Percentiles rank a stretch among this genome's conserved stretches.
Evolutionary conservation across 768 basidiomycete species (phyloP).

Genomic region (Naganishia vaughanmartiniae): DNA sequence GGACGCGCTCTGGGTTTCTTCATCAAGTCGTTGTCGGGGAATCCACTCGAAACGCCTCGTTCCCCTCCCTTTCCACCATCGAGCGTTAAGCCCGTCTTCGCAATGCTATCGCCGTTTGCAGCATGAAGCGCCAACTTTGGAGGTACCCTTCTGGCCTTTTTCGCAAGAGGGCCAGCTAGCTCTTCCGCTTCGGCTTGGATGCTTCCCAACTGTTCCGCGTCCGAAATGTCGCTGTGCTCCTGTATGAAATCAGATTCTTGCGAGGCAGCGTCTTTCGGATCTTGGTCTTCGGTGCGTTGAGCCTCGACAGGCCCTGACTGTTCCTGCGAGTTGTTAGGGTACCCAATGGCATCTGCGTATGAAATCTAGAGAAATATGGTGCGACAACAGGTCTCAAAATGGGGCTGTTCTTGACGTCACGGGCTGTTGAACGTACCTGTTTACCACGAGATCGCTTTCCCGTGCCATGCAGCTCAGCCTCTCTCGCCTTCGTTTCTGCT

Average conservation of each 20-base stretch:
- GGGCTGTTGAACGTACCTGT: slow-evolving; percentile 6
- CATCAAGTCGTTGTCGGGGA: not conserved
- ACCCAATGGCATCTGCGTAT: not conserved
- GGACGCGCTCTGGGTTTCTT: slow-evolving; percentile 2
- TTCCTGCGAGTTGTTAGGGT: not conserved
- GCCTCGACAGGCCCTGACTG: not conserved
- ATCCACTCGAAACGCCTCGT: not conserved
- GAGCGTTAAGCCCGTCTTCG: not conserved
- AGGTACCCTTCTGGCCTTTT: not conserved
- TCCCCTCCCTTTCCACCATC: not conserved
- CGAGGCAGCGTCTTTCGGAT: slow-evolving; percentile 4
- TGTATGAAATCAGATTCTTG: slow-evolving; percentile 3
- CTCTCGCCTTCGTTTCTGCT: slow-evolving; percentile 15
- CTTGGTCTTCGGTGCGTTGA: not conserved
- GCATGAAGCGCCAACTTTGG: not conserved
- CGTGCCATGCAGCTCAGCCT: slow-evolving; percentile 28
- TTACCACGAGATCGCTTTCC: slow-evolving; percentile 21
- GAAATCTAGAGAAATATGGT: slow-evolving; percentile 10
- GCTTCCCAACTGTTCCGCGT: not conserved
- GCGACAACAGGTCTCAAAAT: not conserved
- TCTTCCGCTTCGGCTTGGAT: not conserved
- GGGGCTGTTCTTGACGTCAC: not conserved
- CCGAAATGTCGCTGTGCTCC: slow-evolving; percentile 6
- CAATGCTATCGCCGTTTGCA: too few relatives aligned
- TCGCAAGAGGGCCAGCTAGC: not conserved